Base-by-base conservation (phyloP, 1,284 basidiomycete genomes). In the Sporisorium sorghi region DNA sequence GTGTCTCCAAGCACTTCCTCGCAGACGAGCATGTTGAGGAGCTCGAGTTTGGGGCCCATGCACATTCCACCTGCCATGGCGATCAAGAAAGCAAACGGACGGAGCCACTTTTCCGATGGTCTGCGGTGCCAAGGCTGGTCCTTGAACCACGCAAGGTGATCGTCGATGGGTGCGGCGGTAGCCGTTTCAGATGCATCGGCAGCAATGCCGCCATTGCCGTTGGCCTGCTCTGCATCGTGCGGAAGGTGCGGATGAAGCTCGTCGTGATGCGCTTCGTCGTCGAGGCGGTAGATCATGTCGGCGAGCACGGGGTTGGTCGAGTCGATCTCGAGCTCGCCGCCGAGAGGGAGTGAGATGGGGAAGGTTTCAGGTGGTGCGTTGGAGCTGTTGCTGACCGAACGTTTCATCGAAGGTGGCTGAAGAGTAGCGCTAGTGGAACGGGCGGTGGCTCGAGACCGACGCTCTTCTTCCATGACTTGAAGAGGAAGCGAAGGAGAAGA, bases 11-110 rank as follows among this genome's bases (percentile, higher is more conserved):
- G 58, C 2, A 80, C 61, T 11, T 73, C 44, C 32, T 83, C 75
- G 72, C 83, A 84, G 30, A 80, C 68, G 33, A 84, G 59, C 56
- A 79, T 69, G 47, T 76, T 76, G 58, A 77, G 75, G 15, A 84
- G 66, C 62, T 83, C 82, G 46, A 80, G 60, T 21, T 77, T 76
- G 15, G 81, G 74, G 15, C 79, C 74, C 56, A 84, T 77, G 61
- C 77, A 62, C 53, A 82, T 76, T 6, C 82, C 82, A 5, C 64
- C 64, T 4, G 75, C 71, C 35, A 78, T 52, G 19, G 81, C 59
- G 42, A 83, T 73, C 26, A 82, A 39, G 10, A 83, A 58, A 15
- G 74, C 68, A 32, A 83, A 62, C 0, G 80, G 82, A 26, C 76
- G 50, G 8, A 83, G 58, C 78, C 79, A 82, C 37, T 73, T 57